Percentiles rank a stretch among this genome's conserved stretches.
These are phyloP conservation scores for Saprolegnia parasitica DNA, from an alignment of 352 stramenopile species.

Conservation along the genomic window DNA sequence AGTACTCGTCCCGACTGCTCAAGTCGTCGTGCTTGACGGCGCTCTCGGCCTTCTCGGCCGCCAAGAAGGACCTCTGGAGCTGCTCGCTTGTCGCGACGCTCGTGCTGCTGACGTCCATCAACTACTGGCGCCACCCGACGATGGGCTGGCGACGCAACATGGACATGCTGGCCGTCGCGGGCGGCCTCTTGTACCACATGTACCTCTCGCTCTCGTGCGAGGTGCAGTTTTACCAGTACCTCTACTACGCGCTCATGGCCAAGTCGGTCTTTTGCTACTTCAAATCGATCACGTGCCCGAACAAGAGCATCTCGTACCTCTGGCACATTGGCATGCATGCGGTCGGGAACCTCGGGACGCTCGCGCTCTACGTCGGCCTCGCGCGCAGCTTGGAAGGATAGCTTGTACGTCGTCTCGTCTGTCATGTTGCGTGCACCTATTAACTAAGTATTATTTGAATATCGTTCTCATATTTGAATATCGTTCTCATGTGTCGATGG, in stretches of 20 bases:
- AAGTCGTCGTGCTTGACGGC: conserved; percentile 65
- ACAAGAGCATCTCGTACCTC: conserved; percentile 62
- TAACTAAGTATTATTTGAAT: too few species aligned
- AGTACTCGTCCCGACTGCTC: conserved; percentile 61
- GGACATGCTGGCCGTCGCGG: conserved; percentile 60
- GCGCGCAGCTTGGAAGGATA: neutral
- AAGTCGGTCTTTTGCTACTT: conserved; percentile 71
- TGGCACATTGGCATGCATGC: conserved; percentile 76
- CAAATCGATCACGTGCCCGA: conserved; percentile 47
- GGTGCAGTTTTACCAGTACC: conserved; percentile 46
- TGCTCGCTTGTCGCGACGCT: conserved; percentile 55
- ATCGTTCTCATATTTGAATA: too few species aligned
- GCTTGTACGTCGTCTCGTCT: too few species aligned
- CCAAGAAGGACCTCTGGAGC: conserved; percentile 51
- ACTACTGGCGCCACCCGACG: conserved; percentile 74
- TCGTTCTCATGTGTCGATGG: too few species aligned
- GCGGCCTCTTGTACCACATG: conserved; percentile 53
- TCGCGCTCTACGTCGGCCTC: conserved; percentile 60
- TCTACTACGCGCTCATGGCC: conserved; percentile 54
- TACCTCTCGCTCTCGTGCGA: conserved; percentile 55
- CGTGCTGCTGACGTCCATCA: conserved; percentile 75
- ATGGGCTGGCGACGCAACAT: conserved; percentile 51
- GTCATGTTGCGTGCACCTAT: too few species aligned
- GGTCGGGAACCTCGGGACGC: conserved; percentile 63
- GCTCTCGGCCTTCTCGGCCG: conserved; percentile 50